A percentile compares a stretch with the other conserved stretches of the same genome.
Evolutionary conservation across 192 early-diverging fungal genomes (phyloP).

Genomic region (Backusella mclennaniae): DNA sequence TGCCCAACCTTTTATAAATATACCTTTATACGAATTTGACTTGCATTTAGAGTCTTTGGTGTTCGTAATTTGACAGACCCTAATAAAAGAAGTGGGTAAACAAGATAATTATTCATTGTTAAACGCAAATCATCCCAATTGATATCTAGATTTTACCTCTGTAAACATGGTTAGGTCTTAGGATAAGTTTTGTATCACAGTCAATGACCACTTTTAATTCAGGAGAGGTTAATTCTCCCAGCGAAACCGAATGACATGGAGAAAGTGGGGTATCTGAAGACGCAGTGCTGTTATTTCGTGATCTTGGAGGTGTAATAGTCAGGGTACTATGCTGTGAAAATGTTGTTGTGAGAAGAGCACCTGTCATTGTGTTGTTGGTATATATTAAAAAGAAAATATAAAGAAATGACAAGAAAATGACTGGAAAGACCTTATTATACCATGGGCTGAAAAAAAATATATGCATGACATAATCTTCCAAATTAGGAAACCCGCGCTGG

Average conservation of each 20-base stretch:
- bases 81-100: not conserved
- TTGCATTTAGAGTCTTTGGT: slow-evolving; percentile 1
- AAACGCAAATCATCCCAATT: not conserved
- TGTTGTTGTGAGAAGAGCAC: not conserved
- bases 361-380: not conserved
- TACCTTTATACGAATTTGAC: slow-evolving; percentile 26
- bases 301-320: not conserved
- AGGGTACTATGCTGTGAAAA: not conserved
- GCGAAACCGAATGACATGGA: not conserved
- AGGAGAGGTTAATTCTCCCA: not conserved
- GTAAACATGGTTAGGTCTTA: slow-evolving; percentile 13
- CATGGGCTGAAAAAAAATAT: not conserved
- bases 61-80: slow-evolving; percentile 8
- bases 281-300: not conserved
- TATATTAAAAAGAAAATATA: not conserved
- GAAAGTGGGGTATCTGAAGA: not conserved
- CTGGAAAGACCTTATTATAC: not conserved
- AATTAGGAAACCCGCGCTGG: not conserved
- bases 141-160: slow-evolving; percentile 5
- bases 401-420: not conserved
- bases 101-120: not conserved
- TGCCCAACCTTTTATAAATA: not conserved
- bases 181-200: slow-evolving; percentile 17
- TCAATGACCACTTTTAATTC: slow-evolving; percentile 11
- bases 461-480: not conserved